Evolutionary conservation across 257 asterid species (phyloP).

Genomic region (Solanum chmielewskii): DNA sequence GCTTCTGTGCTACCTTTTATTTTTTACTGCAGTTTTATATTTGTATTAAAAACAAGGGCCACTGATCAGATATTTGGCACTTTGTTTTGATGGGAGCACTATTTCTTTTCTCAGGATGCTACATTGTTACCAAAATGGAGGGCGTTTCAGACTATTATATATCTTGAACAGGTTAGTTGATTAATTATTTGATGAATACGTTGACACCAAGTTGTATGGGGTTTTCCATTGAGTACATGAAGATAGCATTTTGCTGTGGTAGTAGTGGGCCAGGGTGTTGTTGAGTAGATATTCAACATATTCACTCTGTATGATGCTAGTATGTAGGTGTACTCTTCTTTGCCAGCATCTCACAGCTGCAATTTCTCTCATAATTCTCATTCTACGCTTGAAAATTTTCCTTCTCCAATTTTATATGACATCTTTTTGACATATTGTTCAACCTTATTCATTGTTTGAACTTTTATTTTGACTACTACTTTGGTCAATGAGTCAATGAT

Average conservation of each 20-base stretch:
- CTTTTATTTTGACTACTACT: not conserved
- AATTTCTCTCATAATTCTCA: not conserved
- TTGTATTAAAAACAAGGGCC: not conserved
- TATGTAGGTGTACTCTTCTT: not conserved
- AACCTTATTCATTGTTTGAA: not conserved
- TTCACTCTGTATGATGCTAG: not conserved
- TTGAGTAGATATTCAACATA: not conserved
- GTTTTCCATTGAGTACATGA: not conserved
- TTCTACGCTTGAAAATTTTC: not conserved
- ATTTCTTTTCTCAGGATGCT: conserved; percentile 52
- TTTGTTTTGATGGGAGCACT: not conserved
- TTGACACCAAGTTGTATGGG: not conserved
- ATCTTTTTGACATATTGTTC: not conserved
- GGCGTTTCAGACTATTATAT: conserved; percentile 81
- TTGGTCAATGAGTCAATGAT: not conserved
- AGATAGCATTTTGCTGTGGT: not conserved
- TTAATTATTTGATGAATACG: not conserved
- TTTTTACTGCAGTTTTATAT: not conserved
- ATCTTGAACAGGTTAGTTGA: conserved; percentile 53
- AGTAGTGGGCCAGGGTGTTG: not conserved
- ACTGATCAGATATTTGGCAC: not conserved
- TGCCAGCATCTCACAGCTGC: not conserved
- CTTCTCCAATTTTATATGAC: not conserved
- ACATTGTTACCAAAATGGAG: conserved; percentile 69
- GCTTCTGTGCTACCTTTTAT: not conserved